phyloP scores from a whole-genome alignment of 768 basidiomycete genomes.

The Pilatotrama ljubarskyi region DNA sequence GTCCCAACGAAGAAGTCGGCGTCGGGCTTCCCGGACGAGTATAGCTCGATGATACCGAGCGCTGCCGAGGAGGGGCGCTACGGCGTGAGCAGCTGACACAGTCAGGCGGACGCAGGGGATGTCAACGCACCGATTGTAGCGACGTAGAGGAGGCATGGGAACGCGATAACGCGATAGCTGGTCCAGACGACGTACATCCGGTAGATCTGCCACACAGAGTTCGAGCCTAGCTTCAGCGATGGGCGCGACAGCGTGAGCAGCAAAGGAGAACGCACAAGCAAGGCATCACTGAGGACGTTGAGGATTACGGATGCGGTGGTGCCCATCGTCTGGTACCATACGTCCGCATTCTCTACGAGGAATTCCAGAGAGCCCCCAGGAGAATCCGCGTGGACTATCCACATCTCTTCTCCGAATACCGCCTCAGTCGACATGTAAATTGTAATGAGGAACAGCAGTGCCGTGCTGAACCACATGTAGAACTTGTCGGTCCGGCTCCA shows the following conservation, averaged over 20 bases:
- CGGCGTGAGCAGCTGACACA: background rate
- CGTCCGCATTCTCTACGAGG: constrained; percentile 25
- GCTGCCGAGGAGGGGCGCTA: background rate
- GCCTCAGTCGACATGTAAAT: constrained; percentile 32
- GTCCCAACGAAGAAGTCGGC: constrained; percentile 22
- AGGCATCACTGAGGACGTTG: constrained; percentile 39
- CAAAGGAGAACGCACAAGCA: constrained; percentile 35
- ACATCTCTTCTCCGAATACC: constrained; percentile 38
- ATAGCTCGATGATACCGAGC: constrained; percentile 21
- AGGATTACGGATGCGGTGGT: constrained; percentile 13
- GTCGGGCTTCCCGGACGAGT: constrained; percentile 15
- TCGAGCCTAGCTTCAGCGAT: background rate
- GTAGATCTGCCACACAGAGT: constrained; percentile 33
- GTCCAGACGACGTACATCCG: constrained; percentile 38
- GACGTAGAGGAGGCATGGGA: constrained; percentile 23
- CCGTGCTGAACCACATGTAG: constrained; percentile 28
- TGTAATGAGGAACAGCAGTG: constrained; percentile 35
- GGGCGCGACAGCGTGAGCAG: background rate
- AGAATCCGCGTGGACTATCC: constrained; percentile 33
- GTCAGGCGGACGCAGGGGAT: background rate
- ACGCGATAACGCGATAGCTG: constrained; percentile 10
- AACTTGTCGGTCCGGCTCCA: constrained; percentile 18
- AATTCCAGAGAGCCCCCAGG: constrained; percentile 39
- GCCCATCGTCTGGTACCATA: constrained; percentile 24
- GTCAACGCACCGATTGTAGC: constrained; percentile 15